Evolutionary conservation across 495 filamentous ascomycete species (phyloP).

Genomic region (Aspergillus sclerotioniger): DNA sequence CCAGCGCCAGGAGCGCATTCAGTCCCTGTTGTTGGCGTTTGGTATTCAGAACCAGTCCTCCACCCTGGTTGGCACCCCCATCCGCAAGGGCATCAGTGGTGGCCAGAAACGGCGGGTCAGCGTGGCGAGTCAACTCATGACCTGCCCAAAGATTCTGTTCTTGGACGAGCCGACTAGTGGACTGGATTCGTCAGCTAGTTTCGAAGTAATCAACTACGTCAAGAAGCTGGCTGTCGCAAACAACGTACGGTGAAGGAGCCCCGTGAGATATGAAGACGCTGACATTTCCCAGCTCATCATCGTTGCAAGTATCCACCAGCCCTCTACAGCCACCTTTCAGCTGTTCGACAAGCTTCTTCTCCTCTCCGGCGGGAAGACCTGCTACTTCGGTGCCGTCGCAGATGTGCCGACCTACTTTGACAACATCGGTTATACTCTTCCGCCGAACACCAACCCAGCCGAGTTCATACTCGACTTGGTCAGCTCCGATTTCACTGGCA

Average conservation of each 20-base stretch:
- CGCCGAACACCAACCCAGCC: slow-evolving; percentile 69
- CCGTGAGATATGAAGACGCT: background rate
- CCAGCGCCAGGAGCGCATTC: slow-evolving; percentile 53
- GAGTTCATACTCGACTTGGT: slow-evolving; percentile 73
- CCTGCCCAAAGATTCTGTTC: slow-evolving; percentile 73
- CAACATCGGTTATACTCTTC: slow-evolving; percentile 56
- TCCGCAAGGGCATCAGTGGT: slow-evolving; percentile 74
- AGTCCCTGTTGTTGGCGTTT: slow-evolving; percentile 57
- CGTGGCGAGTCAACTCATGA: slow-evolving; percentile 76
- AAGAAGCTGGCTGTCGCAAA: slow-evolving; percentile 61
- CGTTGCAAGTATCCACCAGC: slow-evolving; percentile 80
- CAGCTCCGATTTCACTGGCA: slow-evolving; percentile 66
- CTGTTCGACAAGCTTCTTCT: slow-evolving; percentile 78
- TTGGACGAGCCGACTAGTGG: slow-evolving; percentile 82
- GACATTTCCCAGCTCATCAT: slow-evolving; percentile 53
- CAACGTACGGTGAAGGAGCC: slow-evolving; percentile 47
- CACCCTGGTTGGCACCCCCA: slow-evolving; percentile 72
- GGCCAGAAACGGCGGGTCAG: slow-evolving; percentile 79
- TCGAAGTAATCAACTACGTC: slow-evolving; percentile 64
- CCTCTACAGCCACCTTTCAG: slow-evolving; percentile 70
- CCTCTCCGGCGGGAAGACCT: slow-evolving; percentile 63
- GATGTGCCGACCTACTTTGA: slow-evolving; percentile 57
- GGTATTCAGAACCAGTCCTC: slow-evolving; percentile 62
- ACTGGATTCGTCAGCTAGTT: slow-evolving; percentile 68
- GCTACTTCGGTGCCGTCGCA: slow-evolving; percentile 64